These are phyloP conservation scores for Dalechampia spathulata DNA, from an alignment of 441 rosid genomes.

Conservation along the genomic window DNA sequence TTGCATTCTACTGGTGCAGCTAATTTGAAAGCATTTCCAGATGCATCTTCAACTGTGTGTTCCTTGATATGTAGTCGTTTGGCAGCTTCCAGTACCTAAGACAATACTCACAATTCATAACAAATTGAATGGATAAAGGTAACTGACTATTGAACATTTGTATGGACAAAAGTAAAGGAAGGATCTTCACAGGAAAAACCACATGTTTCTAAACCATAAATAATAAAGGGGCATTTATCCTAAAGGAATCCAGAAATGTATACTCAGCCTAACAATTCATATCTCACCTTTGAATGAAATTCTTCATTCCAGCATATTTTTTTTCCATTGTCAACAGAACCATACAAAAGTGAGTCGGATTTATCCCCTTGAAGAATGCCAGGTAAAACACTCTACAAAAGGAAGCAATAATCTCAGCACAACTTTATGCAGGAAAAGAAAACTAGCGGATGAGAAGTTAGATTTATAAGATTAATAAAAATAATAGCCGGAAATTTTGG, in stretches of 20 bases:
- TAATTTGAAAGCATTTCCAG: conserved; percentile 73
- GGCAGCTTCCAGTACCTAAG: conserved; percentile 93
- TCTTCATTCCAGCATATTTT: conserved; percentile 98
- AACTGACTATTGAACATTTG: too few species aligned
- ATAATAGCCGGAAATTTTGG: too few species aligned
- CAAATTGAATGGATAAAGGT: too few species aligned
- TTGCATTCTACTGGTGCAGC: conserved; percentile 99
- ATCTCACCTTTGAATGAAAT: conserved; percentile 88
- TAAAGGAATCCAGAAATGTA: background rate
- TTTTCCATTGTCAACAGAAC: conserved; percentile 99
- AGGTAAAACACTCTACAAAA: conserved; percentile 90
- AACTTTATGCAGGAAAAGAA: background rate
- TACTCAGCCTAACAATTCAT: background rate
- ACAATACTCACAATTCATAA: conserved; percentile 5
- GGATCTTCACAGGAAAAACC: too few species aligned
- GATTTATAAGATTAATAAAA: background rate
- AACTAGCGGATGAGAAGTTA: background rate
- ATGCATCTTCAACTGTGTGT: conserved; percentile 82
- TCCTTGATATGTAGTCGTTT: conserved; percentile 94
- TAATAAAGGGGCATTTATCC: background rate
- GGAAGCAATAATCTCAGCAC: conserved; percentile 4
- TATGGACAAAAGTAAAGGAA: background rate
- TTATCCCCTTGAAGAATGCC: conserved; percentile 99
- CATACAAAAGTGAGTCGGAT: conserved; percentile 93
- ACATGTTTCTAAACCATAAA: background rate